These are phyloP conservation scores for Raffaelea ambrosiae DNA, from an alignment of 2,329 filamentous ascomycete species.

Conservation along the genomic window DNA sequence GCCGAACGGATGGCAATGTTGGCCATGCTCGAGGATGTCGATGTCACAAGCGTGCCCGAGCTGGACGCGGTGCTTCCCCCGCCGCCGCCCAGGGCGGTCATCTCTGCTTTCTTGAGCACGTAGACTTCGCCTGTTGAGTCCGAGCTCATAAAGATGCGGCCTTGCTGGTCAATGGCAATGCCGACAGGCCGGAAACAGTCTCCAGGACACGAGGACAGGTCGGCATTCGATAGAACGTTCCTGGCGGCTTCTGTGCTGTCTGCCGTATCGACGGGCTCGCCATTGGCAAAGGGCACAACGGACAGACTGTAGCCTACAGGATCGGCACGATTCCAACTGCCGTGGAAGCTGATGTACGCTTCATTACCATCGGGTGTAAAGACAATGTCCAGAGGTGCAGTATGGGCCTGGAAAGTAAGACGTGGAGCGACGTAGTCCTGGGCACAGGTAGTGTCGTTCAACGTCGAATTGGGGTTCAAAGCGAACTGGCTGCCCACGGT, in stretches of 20 bases:
- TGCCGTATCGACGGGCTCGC: slow-evolving; percentile 28
- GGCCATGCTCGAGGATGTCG: slow-evolving; percentile 5
- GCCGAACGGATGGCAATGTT: slow-evolving; percentile 12
- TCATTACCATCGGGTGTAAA: slow-evolving; percentile 50
- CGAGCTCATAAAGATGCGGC: slow-evolving; percentile 52
- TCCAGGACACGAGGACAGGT: slow-evolving; percentile 43
- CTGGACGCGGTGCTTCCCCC: slow-evolving; percentile 1
- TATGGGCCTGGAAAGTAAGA: slow-evolving; percentile 55
- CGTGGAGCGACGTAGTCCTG: slow-evolving; percentile 37
- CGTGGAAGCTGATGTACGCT: slow-evolving; percentile 63
- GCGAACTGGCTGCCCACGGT: slow-evolving; percentile 42
- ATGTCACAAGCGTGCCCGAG: slow-evolving; percentile 9
- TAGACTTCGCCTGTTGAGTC: slow-evolving; percentile 60
- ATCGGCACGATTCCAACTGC: slow-evolving; percentile 48
- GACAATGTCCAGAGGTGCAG: slow-evolving; percentile 62
- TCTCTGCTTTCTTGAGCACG: slow-evolving; percentile 30
- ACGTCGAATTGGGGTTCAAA: slow-evolving; percentile 19
- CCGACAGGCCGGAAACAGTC: slow-evolving; percentile 56
- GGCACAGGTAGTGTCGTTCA: slow-evolving; percentile 37
- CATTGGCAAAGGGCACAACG: slow-evolving; percentile 29
- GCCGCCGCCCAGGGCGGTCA: slow-evolving; percentile 10
- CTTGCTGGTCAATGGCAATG: slow-evolving; percentile 40
- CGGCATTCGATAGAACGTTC: slow-evolving; percentile 46
- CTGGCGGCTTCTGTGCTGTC: slow-evolving; percentile 37
- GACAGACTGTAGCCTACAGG: slow-evolving; percentile 40